Base-by-base conservation (phyloP, 2,329 filamentous ascomycete species). In the Cladophialophora bantiana region DNA sequence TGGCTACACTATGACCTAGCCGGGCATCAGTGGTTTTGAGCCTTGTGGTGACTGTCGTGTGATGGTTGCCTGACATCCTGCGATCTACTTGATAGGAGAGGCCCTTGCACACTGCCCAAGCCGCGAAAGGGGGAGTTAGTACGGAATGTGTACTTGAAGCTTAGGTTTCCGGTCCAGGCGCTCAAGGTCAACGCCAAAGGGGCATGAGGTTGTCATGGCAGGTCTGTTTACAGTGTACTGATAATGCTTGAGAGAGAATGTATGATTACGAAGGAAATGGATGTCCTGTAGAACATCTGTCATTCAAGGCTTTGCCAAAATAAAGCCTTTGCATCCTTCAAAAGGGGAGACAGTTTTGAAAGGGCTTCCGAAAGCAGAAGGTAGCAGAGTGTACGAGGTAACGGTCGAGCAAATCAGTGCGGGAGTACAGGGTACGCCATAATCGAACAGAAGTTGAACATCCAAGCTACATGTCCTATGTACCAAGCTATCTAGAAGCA, bases 1-100 rank as follows among this genome's bases (percentile, higher is more conserved):
- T 34, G 71, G 71, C 54, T 71, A 71, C 52, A 68, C 70, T 4
- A 70, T 72, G 65, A 68, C 71, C 56, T 72, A 68, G 63, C 12
- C 18, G 53, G 10, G 4, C 52, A 55, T 34, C 13, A 15, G 31
- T 18, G 31, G 13, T 35, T 26, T 55, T 35, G 7, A 26, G 2
- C 34, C 52, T 34, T 35, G 3, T 34, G 31, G 18, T 35, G 13
- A 55, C 52, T 34, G 13, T 55, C 31, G n/a, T 53, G 2, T 32
- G 40, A 42, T 7, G 15, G 40, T 42, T 42, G 7, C 40, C 40
- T 42, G 40, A 42, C 40, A n/a, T 42, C 40, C 40, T n/a, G 40
- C 13, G 15, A 50, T 26, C 10, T 5, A 26, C 26, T 20, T 26
- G 45, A n/a, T 20, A 3, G n/a, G 12, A 10, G 15, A 6, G 45